phyloP scores from a whole-genome alignment of 2,329 filamentous ascomycete genomes.

The Intubia oerlemansii region DNA sequence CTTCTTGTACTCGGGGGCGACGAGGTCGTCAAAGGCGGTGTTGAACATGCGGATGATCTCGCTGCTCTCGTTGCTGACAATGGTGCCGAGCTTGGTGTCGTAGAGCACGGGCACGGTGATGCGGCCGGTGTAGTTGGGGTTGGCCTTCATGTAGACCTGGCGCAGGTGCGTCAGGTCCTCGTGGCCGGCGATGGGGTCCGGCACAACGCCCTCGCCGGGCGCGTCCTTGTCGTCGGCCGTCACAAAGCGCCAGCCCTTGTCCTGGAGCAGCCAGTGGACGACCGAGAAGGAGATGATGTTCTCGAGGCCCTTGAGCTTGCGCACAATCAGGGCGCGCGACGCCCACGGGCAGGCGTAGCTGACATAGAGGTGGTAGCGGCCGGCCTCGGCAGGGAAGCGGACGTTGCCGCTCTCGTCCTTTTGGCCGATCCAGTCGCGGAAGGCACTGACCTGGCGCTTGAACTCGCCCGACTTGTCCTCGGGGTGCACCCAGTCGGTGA shows the following conservation, averaged over 20 bases:
- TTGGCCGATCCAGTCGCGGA: constrained; percentile 48
- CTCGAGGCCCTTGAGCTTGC: constrained; percentile 81
- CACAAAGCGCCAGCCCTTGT: constrained; percentile 63
- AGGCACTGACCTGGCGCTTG: constrained; percentile 68
- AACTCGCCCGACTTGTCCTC: constrained; percentile 72
- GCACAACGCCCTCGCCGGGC: constrained; percentile 39
- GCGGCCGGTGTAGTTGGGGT: constrained; percentile 51
- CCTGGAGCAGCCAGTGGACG: constrained; percentile 79
- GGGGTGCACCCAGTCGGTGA: constrained; percentile 69
- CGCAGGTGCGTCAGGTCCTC: constrained; percentile 48
- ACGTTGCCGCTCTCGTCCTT: constrained; percentile 38
- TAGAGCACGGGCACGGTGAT: constrained; percentile 81
- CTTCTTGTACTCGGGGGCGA: constrained; percentile 35
- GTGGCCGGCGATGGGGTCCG: constrained; percentile 48
- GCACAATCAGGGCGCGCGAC: constrained; percentile 66
- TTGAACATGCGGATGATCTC: constrained; percentile 89
- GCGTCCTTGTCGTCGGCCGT: constrained; percentile 34
- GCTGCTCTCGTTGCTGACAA: constrained; percentile 81
- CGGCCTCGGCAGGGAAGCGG: constrained; percentile 67
- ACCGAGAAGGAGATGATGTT: constrained; percentile 57
- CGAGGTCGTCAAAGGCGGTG: constrained; percentile 53
- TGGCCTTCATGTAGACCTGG: constrained; percentile 58
- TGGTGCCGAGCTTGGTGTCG: constrained; percentile 52
- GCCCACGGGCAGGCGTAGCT: constrained; percentile 94
- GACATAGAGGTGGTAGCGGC: constrained; percentile 83